Percentiles rank a stretch among this genome's conserved stretches.
Evolutionary conservation across 2,329 filamentous ascomycete genomes (phyloP).

Genomic region (Aspergillus pseudoglaucus): DNA sequence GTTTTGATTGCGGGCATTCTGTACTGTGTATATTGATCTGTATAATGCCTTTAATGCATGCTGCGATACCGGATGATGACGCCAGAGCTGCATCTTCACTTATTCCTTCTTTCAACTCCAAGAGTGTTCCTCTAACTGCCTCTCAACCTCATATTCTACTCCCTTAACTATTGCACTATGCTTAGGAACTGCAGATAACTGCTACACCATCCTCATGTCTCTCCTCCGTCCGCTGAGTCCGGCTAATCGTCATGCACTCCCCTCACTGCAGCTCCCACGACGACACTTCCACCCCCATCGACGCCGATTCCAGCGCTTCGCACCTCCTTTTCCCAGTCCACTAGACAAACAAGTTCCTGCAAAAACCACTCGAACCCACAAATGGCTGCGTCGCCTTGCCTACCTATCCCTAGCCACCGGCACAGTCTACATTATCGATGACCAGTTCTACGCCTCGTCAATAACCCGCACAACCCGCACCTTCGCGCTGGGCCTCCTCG

Average conservation of each 20-base stretch:
- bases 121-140: not conserved
- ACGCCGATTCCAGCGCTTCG: constrained; percentile 56
- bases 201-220: constrained; percentile 6
- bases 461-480: constrained; percentile 73
- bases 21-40: not conserved
- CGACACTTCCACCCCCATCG: constrained; percentile 31
- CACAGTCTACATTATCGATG: constrained; percentile 62
- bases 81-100: not conserved
- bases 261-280: constrained; percentile 10
- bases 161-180: not conserved
- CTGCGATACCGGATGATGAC: constrained; percentile 1
- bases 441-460: constrained; percentile 69
- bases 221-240: constrained; percentile 9
- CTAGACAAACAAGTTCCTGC: constrained; percentile 66
- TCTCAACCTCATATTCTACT: not conserved
- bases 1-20: constrained; percentile 6
- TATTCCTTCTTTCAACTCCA: not conserved
- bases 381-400: constrained; percentile 70
- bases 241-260: not conserved
- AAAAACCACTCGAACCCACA: constrained; percentile 60
- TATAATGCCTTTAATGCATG: not conserved
- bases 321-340: constrained; percentile 70
- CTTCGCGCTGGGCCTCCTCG: constrained; percentile 69
- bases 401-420: constrained; percentile 56
- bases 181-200: not conserved